Base-by-base conservation (phyloP, 805 yeast genomes). In the Lipomyces yamadae region DNA sequence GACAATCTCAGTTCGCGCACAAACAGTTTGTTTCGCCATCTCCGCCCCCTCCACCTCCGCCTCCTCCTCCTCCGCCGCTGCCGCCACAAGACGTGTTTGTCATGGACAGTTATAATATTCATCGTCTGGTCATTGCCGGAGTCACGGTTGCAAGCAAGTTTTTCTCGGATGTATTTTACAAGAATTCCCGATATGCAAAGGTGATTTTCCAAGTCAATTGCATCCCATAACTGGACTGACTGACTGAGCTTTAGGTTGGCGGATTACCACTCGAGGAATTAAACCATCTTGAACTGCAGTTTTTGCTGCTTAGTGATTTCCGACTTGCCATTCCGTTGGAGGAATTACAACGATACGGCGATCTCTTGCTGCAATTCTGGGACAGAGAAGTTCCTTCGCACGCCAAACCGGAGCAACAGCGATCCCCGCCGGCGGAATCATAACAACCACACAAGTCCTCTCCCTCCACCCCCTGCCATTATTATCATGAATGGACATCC, bases 41-140 rank as follows among this genome's bases (percentile, higher is more conserved):
- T 73, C 60, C 76, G 76, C 50, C 62, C 6, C n/a, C 50, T 10
- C 39, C 39, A 35, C 61, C 94, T 90, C 50, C 62, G 10, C n/a
- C 54, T 76, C 50, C 62, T 76, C 50, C 62, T 10, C 39, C 39
- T 10, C 61, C 94, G 90, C 50, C 62, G 10, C n/a, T 48, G 5
- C 56, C 61, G 0, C 63, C 69, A 10, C 45, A 56, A 18, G 76
- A 78, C 52, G 60, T 91, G 67, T 93, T 95, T 77, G 97, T 94
- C 8, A 91, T 95, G 93, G 98, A 95, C 78, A 89, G 96, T 65
- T 94, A 90, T 78, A 95, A 95, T 77, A 92, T 95, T 69, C 99
- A 95, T 79, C 84, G 99, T 69, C 82, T 95, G 70, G 91, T 95
- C 60, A 94, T 95, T 58, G 90, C 97, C 11, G 98, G 98, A 3